phyloP scores from a whole-genome alignment of 257 asterid genomes.

The Ophiorrhiza pumila region DNA sequence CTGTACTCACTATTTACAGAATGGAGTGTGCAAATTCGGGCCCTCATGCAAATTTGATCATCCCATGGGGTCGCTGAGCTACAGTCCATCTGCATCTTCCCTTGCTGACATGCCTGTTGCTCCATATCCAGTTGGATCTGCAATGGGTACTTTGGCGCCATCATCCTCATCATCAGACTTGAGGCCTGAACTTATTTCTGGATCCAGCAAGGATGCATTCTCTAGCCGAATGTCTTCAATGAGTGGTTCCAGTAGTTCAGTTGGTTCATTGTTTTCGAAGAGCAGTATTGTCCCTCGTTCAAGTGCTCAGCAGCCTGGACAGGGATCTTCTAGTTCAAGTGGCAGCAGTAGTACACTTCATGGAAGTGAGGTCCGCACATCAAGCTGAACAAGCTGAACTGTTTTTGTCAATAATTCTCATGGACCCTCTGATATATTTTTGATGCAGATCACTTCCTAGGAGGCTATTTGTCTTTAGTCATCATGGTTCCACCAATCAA shows the following conservation, averaged over 20 bases:
- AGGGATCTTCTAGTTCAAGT: constrained; percentile 20
- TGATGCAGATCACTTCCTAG: constrained; percentile 37
- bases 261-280: constrained; percentile 25
- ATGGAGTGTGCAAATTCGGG: constrained; percentile 84
- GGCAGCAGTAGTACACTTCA: constrained; percentile 26
- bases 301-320: constrained; percentile 19
- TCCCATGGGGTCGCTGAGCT: constrained; percentile 68
- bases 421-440: constrained; percentile 29
- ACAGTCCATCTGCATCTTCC: constrained; percentile 86
- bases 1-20: constrained; percentile 84
- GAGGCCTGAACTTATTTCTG: constrained; percentile 37
- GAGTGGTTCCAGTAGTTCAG: constrained; percentile 27
- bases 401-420: constrained; percentile 23
- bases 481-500: constrained; percentile 34
- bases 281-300: constrained; percentile 14
- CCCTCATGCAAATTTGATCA: constrained; percentile 87
- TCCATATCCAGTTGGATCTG: constrained; percentile 83
- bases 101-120: constrained; percentile 91
- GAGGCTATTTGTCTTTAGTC: constrained; percentile 29
- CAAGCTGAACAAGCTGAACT: constrained; percentile 41
- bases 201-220: constrained; percentile 28
- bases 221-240: constrained; percentile 32
- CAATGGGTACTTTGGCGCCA: constrained; percentile 67
- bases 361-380: constrained; percentile 49
- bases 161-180: constrained; percentile 37